Base-by-base conservation (phyloP, 345 rosid species). In the Noccaea bulbosa region DNA sequence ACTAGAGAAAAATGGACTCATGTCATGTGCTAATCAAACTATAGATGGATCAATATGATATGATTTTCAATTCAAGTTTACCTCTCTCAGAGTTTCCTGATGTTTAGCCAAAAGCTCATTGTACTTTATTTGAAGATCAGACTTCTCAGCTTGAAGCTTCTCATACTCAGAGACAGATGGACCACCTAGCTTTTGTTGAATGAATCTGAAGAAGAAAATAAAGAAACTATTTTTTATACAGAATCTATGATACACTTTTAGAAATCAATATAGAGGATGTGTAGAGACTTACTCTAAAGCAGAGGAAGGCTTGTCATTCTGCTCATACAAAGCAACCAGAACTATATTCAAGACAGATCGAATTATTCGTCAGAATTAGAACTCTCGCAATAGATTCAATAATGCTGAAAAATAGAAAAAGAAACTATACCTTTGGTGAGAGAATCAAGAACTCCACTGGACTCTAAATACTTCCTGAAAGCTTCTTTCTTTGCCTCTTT, bases 401-500 rank as follows among this genome's bases (percentile, higher is more conserved):
- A 17, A 45, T 46, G 14, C 8, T 49, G 9, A 1, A 22, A 22
- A 7, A 22, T 17, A 7, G 10, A 16, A 43, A 15, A 27, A 37
- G 34, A 51, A 47, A 6, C 35, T 20, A 51, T 38, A 88, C 97
- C 96, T 83, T 86, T 88, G 72, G 93, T 91, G 71, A 91, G 93
- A 73, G 88, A 78, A 81, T 91, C 92, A 72, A 88, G 79, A 76
- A 84, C 93, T 39, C 98, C 96, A 77, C 85, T 81, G 8, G 93
- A 86, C 50, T 89, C 98, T 61, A 91, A 82, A 69, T 88, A 89
- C 80, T 89, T 94, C 81, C 93, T 85, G 56, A 85, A 94, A 34
- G 92, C 85, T 83, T 94, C 96, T 76, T 91, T 93, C 83, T 93
- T 91, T 0, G 82, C 93, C 46, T 93, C 97, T 74, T 89, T 94